Conservation (phyloP, 1,284 basidiomycete genomes). For the Cryptococcus wingfieldii region DNA sequence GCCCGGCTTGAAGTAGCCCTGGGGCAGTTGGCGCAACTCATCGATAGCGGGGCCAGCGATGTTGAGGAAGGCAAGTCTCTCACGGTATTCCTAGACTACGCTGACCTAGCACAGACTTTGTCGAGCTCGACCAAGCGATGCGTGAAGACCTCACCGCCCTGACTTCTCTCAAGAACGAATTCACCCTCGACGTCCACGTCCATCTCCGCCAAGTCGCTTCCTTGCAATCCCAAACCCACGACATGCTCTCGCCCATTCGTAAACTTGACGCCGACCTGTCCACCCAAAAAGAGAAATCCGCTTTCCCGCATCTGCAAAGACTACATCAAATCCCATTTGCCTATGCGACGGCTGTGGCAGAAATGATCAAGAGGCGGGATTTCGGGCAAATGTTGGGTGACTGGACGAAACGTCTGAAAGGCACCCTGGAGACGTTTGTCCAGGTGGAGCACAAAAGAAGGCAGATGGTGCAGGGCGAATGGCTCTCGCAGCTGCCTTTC, state of each 20-base stretch:
- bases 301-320: slow-evolving; percentile 83
- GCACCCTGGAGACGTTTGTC: slow-evolving; percentile 71
- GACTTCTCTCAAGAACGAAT: slow-evolving; percentile 59
- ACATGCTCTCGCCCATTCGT: slow-evolving; percentile 61
- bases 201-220: slow-evolving; percentile 66
- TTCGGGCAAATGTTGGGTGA: slow-evolving; percentile 73
- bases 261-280: slow-evolving; percentile 62
- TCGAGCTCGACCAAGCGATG: slow-evolving; percentile 42
- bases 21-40: slow-evolving; percentile 28
- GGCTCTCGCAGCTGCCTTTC: slow-evolving; percentile 75
- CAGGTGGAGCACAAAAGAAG: slow-evolving; percentile 69
- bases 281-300: slow-evolving; percentile 60
- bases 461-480: slow-evolving; percentile 69
- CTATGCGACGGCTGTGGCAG: slow-evolving; percentile 86
- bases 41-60: slow-evolving; percentile 17
- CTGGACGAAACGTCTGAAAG: slow-evolving; percentile 68
- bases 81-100: background rate
- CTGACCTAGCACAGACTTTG: slow-evolving; percentile 18
- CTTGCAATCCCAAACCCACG: slow-evolving; percentile 69
- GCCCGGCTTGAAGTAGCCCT: slow-evolving; percentile 33
- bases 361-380: slow-evolving; percentile 83
- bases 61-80: slow-evolving; percentile 12
- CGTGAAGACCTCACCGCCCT: slow-evolving; percentile 38
- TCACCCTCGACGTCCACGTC: slow-evolving; percentile 65
- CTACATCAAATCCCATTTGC: slow-evolving; percentile 87